Evolutionary conservation across 2,329 filamentous ascomycete genomes (phyloP).

Genomic region (Neurospora crassa): DNA sequence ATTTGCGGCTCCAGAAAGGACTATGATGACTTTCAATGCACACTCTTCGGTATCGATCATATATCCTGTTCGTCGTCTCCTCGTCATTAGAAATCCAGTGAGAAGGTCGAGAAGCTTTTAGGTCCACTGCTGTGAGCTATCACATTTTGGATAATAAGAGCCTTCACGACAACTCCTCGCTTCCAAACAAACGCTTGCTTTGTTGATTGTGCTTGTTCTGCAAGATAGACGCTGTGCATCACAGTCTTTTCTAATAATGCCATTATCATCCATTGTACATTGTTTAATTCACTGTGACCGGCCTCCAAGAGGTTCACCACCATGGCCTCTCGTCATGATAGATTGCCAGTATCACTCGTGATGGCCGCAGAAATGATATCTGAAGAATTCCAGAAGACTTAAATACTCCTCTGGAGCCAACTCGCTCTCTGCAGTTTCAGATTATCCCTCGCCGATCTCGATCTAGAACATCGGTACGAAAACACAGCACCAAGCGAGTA

Average conservation of each 20-base stretch:
- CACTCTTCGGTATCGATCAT: neutral
- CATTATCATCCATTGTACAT: neutral
- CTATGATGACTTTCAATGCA: neutral
- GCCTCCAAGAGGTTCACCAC: neutral
- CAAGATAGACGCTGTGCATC: neutral
- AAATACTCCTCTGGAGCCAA: neutral
- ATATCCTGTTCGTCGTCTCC: neutral
- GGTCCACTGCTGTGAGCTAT: neutral
- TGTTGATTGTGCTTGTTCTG: neutral
- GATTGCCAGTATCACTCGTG: neutral
- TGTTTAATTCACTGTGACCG: neutral
- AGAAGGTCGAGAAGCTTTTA: neutral
- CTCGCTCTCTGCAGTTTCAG: neutral
- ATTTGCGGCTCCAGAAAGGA: neutral
- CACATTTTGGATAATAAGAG: neutral
- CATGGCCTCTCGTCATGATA: neutral
- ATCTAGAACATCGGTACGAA: neutral
- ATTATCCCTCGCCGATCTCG: neutral
- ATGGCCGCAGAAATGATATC: neutral
- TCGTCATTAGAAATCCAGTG: neutral
- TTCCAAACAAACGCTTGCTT: neutral
- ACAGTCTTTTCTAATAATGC: neutral
- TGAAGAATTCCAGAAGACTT: neutral
- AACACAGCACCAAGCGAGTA: neutral
- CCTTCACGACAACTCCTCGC: neutral